A percentile compares a stretch with the other conserved stretches of the same genome.
phyloP scores from a whole-genome alignment of 1,284 basidiomycete genomes.

The Rhodofomes roseus region DNA sequence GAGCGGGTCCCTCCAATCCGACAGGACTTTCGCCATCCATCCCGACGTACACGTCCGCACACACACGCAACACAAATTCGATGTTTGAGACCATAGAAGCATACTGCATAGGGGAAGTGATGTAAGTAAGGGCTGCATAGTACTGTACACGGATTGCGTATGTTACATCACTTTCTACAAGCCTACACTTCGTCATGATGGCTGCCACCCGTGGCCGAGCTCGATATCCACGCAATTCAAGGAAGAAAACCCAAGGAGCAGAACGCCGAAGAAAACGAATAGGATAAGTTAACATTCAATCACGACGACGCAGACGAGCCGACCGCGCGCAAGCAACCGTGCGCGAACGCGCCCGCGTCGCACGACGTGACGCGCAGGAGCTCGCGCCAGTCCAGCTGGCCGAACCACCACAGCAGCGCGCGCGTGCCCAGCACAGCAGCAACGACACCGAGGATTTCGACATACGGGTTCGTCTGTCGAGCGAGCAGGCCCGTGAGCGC shows the following conservation, averaged over 20 bases:
- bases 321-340: background rate
- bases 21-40: too few relatives aligned
- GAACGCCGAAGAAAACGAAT: background rate
- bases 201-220: background rate
- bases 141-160: background rate
- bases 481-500: background rate
- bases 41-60: too few relatives aligned
- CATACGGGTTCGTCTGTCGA: background rate
- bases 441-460: conserved; percentile 1
- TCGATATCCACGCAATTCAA: too few relatives aligned
- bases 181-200: background rate
- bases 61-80: too few relatives aligned
- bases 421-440: background rate
- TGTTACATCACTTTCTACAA: background rate
- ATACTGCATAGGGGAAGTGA: background rate
- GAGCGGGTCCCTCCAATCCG: too few relatives aligned
- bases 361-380: background rate
- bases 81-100: background rate
- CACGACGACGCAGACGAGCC: background rate
- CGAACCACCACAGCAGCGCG: conserved; percentile 2
- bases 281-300: background rate
- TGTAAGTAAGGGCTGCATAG: background rate
- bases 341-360: conserved; percentile 1
- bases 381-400: background rate
- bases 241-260: background rate